Percentiles rank a stretch among this genome's conserved stretches.
Conservation (phyloP, 2,329 filamentous ascomycete species). For the Leptodontidium sp. region DNA sequence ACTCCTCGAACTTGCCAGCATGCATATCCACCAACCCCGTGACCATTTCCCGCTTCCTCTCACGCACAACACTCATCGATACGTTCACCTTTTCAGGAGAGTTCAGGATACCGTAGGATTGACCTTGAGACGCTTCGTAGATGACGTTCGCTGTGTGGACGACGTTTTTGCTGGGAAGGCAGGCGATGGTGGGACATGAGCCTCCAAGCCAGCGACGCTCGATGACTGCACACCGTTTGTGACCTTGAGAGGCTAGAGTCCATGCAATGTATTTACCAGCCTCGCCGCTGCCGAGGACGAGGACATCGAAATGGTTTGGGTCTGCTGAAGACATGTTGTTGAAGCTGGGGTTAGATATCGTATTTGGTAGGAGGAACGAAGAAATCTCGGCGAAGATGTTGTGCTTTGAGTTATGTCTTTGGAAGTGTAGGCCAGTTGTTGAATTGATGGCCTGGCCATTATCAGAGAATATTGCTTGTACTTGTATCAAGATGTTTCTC, state of each 20-base stretch:
- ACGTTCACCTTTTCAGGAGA: not conserved
- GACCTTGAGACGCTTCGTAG: constrained; percentile 12
- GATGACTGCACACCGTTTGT: constrained; percentile 16
- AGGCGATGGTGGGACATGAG: constrained; percentile 23
- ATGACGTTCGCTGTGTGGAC: constrained; percentile 22
- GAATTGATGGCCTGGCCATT: not conserved
- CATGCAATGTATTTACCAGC: constrained; percentile 23
- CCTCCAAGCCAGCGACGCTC: constrained; percentile 23
- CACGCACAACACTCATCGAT: not conserved
- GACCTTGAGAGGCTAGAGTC: constrained; percentile 11
- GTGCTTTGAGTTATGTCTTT: not conserved
- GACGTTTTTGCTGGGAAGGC: constrained; percentile 25
- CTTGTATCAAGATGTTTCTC: not conserved
- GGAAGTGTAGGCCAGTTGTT: not conserved
- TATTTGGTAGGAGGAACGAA: not conserved
- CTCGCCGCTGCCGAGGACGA: constrained; percentile 23
- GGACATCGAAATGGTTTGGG: not conserved
- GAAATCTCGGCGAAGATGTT: not conserved
- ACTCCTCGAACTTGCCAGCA: constrained; percentile 6
- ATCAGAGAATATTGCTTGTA: not conserved
- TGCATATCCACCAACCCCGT: constrained; percentile 12
- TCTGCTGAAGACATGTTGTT: not conserved
- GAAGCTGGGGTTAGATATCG: not conserved
- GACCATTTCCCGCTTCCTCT: constrained; percentile 12
- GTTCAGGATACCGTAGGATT: constrained; percentile 20